Conservation (phyloP, 768 basidiomycete genomes). For the Auriscalpium vulgare region DNA sequence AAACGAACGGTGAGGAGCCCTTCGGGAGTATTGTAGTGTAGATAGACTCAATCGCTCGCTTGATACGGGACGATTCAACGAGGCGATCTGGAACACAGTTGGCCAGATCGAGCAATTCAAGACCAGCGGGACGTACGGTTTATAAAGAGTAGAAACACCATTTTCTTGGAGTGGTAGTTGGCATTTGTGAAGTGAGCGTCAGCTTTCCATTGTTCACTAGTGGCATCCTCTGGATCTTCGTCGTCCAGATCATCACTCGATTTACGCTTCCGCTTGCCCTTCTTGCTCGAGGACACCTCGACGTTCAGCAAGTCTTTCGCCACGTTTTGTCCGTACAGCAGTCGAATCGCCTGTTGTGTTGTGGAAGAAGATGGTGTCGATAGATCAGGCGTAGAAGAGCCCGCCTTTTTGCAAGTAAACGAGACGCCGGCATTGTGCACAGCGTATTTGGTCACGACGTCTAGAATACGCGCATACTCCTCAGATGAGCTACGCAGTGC, state of each 20-base stretch:
- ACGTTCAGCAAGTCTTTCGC: conserved; percentile 63
- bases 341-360: conserved; percentile 59
- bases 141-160: conserved; percentile 83
- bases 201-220: conserved; percentile 53
- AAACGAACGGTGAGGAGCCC: conserved; percentile 85
- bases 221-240: conserved; percentile 23
- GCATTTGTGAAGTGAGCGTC: conserved; percentile 76
- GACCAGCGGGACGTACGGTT: conserved; percentile 54
- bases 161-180: conserved; percentile 86
- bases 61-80: conserved; percentile 84
- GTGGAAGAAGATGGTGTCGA: conserved; percentile 69
- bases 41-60: conserved; percentile 77
- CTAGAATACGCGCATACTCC: conserved; percentile 86
- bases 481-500: conserved; percentile 81
- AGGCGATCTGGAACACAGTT: conserved; percentile 60
- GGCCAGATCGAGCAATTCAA: background rate
- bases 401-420: conserved; percentile 84
- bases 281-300: conserved; percentile 25
- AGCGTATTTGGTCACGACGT: conserved; percentile 89
- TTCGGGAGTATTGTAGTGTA: conserved; percentile 86
- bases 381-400: conserved; percentile 68
- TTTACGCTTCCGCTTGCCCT: conserved; percentile 13
- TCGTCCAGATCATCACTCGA: conserved; percentile 13
- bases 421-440: conserved; percentile 86
- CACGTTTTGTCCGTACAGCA: conserved; percentile 75